Base-by-base conservation (phyloP, 768 basidiomycete species). In the Phlebiopsis gigantea region DNA sequence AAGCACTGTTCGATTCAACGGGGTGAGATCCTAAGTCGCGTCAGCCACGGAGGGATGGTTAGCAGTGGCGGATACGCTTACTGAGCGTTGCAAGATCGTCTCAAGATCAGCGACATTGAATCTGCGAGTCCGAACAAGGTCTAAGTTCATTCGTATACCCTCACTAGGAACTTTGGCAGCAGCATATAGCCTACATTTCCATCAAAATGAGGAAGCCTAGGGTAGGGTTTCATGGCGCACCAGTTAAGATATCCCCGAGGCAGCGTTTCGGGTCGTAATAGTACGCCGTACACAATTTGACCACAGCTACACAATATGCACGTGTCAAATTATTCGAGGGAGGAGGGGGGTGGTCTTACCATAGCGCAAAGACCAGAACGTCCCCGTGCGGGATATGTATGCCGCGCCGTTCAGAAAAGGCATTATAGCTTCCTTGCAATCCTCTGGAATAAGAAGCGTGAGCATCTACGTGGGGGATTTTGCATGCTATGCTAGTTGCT, bases 391-490 rank as follows among this genome's bases (percentile, higher is more conserved):
- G 94, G 15, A 98, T 76, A 44, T 73, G 74, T 44, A 94, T 76
- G 28, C 83, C 83, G 28, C 80, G 80, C 62, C 80, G 81, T 1
- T 78, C 77, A 1, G 91, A 83, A 63, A 84, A 86, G 7, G 83
- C 79, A 65, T 95, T 96, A 68, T 90, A 96, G 0, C 86, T 83
- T 1, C 92, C 94, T 69, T 98, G 95, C 6, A 98, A 75, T 2
- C 95, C 94, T 46, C 93, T 92, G 53, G 24, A 49, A 2, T 28
- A 6, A 7, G 4, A 43, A 10, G 5, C 41, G 45, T 47, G 1
- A 46, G n/a, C 44, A 29, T 29, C 25, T 6, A 52, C 22, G n/a
- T n/a, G n/a, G n/a, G n/a, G n/a, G n/a, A n/a, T n/a, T n/a, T n/a
- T n/a, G n/a, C n/a, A n/a, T n/a, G n/a, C n/a, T n/a, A n/a, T n/a